These are phyloP conservation scores for Microcos paniculata DNA, from an alignment of 345 rosid genomes.

Conservation along the genomic window DNA sequence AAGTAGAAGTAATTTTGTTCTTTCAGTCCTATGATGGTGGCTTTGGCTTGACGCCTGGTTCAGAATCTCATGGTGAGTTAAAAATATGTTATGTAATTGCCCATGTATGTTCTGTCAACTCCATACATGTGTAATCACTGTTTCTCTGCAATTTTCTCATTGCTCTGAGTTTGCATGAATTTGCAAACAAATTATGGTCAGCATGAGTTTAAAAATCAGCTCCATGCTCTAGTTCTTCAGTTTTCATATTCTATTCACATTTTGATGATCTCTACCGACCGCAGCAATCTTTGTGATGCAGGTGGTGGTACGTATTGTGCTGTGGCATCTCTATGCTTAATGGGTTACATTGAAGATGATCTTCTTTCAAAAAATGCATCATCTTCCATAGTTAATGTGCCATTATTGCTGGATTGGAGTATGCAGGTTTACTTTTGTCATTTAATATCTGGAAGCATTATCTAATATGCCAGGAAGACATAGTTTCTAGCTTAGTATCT, in stretches of 20 bases:
- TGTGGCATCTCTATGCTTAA: conserved; percentile 76
- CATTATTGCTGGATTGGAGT: conserved; percentile 69
- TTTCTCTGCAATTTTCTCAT: neutral
- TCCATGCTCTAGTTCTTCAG: neutral
- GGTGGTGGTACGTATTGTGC: conserved; percentile 98
- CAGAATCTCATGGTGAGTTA: conserved; percentile 96
- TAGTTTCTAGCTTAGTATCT: conserved; percentile 7
- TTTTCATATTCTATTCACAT: neutral
- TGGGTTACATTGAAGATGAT: conserved; percentile 80
- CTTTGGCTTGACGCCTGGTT: conserved; percentile 88
- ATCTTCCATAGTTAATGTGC: conserved; percentile 48
- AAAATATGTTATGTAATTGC: conserved; percentile 5
- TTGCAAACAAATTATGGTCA: neutral
- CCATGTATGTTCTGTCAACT: neutral
- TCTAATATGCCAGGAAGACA: neutral
- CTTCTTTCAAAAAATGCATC: conserved; percentile 38
- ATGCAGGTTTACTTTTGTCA: conserved; percentile 48
- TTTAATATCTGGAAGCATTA: conserved; percentile 14
- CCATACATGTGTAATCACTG: neutral
- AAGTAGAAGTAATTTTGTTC: conserved; percentile 16
- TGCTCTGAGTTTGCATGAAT: neutral
- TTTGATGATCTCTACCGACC: conserved; percentile 33
- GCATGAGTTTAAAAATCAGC: neutral
- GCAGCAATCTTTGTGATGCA: conserved; percentile 55
- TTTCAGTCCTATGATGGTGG: conserved; percentile 98